These are phyloP conservation scores for Begonia fuchsioides DNA, from an alignment of 306 rosid species.

Conservation along the genomic window DNA sequence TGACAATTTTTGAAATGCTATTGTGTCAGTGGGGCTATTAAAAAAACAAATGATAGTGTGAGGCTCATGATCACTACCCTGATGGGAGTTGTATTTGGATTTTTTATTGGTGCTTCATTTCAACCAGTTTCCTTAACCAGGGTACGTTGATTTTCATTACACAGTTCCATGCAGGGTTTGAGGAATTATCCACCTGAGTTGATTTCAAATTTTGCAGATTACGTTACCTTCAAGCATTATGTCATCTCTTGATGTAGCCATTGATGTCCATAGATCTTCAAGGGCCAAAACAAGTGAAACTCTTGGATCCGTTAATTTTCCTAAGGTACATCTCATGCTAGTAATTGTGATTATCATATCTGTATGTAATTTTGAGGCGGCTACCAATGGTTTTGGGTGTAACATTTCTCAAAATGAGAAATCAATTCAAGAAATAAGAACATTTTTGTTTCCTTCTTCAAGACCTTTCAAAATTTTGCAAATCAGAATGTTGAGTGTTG, in stretches of 20 bases:
- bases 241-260: conserved; percentile 55
- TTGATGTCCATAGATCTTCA: conserved; percentile 34
- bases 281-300: conserved; percentile 34
- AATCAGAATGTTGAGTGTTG: too few species aligned
- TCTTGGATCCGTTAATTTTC: conserved; percentile 38
- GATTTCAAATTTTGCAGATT: conserved; percentile 43
- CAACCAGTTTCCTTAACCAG: conserved; percentile 40
- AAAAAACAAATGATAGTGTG: conserved; percentile 48
- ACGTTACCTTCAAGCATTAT: conserved; percentile 54
- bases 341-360: background rate
- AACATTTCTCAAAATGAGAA: too few species aligned
- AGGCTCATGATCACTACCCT: conserved; percentile 40
- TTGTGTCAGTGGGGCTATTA: conserved; percentile 25
- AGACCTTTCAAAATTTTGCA: too few species aligned
- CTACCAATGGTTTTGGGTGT: too few species aligned
- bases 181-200: conserved; percentile 12
- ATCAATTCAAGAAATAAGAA: too few species aligned
- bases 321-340: conserved; percentile 36
- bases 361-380: too few species aligned
- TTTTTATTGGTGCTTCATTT: conserved; percentile 63
- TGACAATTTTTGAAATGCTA: conserved; percentile 1
- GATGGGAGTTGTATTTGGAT: conserved; percentile 64
- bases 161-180: conserved; percentile 1
- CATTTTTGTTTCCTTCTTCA: too few species aligned
- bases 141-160: conserved; percentile 28